These are phyloP conservation scores for Daldinia loculata DNA, from an alignment of 495 filamentous ascomycete genomes.

Conservation along the genomic window DNA sequence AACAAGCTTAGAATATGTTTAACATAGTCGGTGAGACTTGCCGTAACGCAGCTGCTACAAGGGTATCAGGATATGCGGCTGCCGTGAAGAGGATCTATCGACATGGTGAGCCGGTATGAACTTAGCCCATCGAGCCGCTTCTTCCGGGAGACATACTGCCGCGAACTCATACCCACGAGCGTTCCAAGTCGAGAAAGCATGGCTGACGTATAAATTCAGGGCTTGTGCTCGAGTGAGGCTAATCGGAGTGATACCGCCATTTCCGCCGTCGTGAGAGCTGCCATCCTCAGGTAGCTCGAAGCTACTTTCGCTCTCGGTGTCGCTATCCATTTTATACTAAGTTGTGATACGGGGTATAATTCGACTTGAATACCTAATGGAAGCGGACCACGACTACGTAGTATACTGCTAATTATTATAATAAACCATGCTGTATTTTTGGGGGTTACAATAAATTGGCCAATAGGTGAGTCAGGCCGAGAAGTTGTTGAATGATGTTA, in stretches of 20 bases:
- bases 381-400: neutral
- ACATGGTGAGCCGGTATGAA: slow-evolving; percentile 19
- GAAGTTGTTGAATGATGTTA: slow-evolving; percentile 1
- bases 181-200: slow-evolving; percentile 51
- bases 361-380: neutral
- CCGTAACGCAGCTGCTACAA: slow-evolving; percentile 57
- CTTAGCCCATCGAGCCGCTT: slow-evolving; percentile 10
- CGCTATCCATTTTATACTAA: slow-evolving; percentile 1
- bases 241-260: neutral
- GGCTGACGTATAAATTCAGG: slow-evolving; percentile 62
- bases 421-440: neutral
- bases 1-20: slow-evolving; percentile 18
- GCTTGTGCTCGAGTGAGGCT: slow-evolving; percentile 46
- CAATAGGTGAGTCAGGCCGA: slow-evolving; percentile 36
- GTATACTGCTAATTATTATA: neutral
- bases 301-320: slow-evolving; percentile 22
- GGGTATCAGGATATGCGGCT: slow-evolving; percentile 64
- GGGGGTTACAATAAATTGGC: slow-evolving; percentile 11
- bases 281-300: slow-evolving; percentile 9
- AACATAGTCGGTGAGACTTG: slow-evolving; percentile 29
- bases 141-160: slow-evolving; percentile 39
- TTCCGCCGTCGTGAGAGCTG: neutral
- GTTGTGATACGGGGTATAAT: neutral
- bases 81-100: slow-evolving; percentile 66
- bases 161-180: slow-evolving; percentile 51